Evolutionary conservation across 352 stramenopile species (phyloP).

Genomic region (Peronosclerospora sorghi): DNA sequence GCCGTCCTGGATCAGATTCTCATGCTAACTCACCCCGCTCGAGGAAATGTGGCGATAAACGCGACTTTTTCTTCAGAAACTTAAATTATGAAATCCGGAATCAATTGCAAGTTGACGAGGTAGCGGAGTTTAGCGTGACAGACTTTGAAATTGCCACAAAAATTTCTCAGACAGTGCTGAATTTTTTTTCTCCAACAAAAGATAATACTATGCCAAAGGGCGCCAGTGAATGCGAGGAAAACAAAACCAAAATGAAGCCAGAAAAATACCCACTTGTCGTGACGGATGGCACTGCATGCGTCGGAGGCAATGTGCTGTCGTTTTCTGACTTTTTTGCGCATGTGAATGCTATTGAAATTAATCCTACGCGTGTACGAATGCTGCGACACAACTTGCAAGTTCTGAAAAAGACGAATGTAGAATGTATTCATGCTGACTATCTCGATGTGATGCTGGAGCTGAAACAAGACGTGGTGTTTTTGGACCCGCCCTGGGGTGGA

Average conservation of each 20-base stretch:
- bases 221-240: constrained; percentile 9
- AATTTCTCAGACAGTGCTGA: constrained; percentile 53
- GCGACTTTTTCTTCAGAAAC: constrained; percentile 78
- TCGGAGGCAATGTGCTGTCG: constrained; percentile 69
- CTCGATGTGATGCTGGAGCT: constrained; percentile 59
- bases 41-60: constrained; percentile 67
- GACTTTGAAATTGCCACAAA: constrained; percentile 69
- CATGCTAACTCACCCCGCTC: constrained; percentile 13
- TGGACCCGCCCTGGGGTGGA: constrained; percentile 75
- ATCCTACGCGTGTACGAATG: constrained; percentile 52
- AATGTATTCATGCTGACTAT: constrained; percentile 52
- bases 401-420: constrained; percentile 43
- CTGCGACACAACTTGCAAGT: constrained; percentile 63
- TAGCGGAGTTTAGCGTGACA: constrained; percentile 69
- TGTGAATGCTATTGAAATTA: constrained; percentile 68
- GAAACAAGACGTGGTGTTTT: constrained; percentile 71
- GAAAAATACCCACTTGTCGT: constrained; percentile 39
- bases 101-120: constrained; percentile 64
- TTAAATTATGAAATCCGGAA: constrained; percentile 54
- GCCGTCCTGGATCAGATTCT: constrained; percentile 12
- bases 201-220: constrained; percentile 6
- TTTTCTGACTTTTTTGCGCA: constrained; percentile 72
- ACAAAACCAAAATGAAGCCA: constrained; percentile 2
- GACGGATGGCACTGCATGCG: constrained; percentile 70
- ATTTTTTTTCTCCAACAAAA: constrained; percentile 23